These are phyloP conservation scores for Zarea fungicola DNA, from an alignment of 2,329 filamentous ascomycete genomes.

Conservation along the genomic window DNA sequence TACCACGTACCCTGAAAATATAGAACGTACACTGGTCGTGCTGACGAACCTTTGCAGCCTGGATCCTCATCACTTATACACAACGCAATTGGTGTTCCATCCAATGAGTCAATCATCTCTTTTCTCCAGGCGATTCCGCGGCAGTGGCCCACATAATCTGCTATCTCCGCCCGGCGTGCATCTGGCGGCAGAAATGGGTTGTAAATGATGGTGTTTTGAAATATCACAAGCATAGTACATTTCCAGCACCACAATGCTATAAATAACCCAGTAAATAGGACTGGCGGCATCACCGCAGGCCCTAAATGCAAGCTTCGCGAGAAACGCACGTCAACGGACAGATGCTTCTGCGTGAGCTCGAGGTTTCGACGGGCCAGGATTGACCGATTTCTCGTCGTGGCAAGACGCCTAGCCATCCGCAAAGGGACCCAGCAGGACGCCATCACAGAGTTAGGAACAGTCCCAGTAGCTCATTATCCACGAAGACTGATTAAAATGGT, in stretches of 20 bases:
- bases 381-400: neutral
- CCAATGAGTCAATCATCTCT: slow-evolving; percentile 52
- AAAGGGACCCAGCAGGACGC: neutral
- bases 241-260: slow-evolving; percentile 61
- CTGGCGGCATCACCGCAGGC: slow-evolving; percentile 55
- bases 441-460: neutral
- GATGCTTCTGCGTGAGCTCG: neutral
- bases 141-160: slow-evolving; percentile 56
- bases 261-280: slow-evolving; percentile 61
- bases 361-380: neutral
- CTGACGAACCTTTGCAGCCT: slow-evolving; percentile 1
- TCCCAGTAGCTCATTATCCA: neutral
- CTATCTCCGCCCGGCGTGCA: slow-evolving; percentile 60
- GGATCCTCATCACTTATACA: slow-evolving; percentile 43
- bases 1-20: slow-evolving; percentile 51
- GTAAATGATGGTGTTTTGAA: slow-evolving; percentile 80
- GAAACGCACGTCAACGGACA: neutral
- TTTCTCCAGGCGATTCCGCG: slow-evolving; percentile 63
- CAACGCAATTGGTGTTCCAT: slow-evolving; percentile 61
- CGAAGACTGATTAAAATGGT: neutral
- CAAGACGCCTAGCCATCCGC: neutral
- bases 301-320: slow-evolving; percentile 24
- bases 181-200: slow-evolving; percentile 72
- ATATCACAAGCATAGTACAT: slow-evolving; percentile 68
- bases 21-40: slow-evolving; percentile 45